Percentiles rank a stretch among this genome's conserved stretches.
These are phyloP conservation scores for Polysphondylium violaceum DNA, from an alignment of 78 protist genomes.

Conservation along the genomic window DNA sequence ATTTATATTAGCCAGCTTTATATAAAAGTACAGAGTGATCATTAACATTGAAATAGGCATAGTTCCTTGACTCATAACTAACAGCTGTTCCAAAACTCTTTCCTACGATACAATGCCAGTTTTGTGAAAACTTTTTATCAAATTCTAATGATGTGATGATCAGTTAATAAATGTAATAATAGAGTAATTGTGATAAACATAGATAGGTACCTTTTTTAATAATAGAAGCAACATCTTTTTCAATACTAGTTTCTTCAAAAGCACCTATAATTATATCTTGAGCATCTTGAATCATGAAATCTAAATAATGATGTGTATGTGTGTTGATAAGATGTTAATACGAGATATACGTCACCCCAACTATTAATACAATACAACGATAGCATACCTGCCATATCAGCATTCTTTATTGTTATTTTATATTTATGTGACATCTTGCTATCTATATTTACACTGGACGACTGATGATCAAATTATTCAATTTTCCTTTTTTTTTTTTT, in stretches of 20 bases:
- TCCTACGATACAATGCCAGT: constrained; percentile 99
- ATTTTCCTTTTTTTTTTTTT: neutral
- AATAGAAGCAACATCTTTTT: constrained; percentile 98
- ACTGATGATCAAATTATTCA: neutral
- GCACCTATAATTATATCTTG: constrained; percentile 81
- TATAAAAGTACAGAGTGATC: constrained; percentile 90
- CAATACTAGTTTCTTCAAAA: constrained; percentile 95
- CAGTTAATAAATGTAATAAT: neutral
- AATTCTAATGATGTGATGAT: constrained; percentile 84
- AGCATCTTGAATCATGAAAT: constrained; percentile 98
- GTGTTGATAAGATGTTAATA: too few relatives aligned
- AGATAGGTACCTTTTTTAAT: constrained; percentile 93
- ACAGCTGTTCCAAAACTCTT: constrained; percentile 99
- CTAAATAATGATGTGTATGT: constrained; percentile 21
- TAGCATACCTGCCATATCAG: constrained; percentile 76
- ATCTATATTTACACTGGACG: neutral
- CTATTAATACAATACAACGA: neutral
- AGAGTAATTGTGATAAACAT: neutral
- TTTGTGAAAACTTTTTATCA: constrained; percentile 98
- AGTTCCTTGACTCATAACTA: constrained; percentile 99
- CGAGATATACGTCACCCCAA: too few relatives aligned
- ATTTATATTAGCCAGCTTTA: constrained; percentile 73
- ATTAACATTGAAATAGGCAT: constrained; percentile 98
- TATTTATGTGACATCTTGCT: neutral
- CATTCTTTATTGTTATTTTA: constrained; percentile 16